Conservation (phyloP, 176 grass and related monocot species). For the Zizania latifolia region DNA sequence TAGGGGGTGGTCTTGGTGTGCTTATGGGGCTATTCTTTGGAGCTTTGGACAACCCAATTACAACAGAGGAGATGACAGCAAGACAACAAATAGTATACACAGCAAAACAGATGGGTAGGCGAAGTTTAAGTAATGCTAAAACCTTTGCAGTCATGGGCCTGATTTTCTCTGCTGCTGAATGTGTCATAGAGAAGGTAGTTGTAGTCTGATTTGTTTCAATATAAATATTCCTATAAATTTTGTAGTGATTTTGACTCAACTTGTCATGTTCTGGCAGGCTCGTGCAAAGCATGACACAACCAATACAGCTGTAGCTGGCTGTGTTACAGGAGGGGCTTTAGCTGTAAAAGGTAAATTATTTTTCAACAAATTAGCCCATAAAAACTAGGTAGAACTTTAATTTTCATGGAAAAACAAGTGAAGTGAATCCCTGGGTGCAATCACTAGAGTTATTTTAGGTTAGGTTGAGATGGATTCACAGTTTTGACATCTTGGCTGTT, state of each 20-base stretch:
- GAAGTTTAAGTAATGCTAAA: slow-evolving; percentile 77
- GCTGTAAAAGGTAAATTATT: slow-evolving; percentile 68
- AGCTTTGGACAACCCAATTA: slow-evolving; percentile 85
- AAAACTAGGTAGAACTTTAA: not conserved
- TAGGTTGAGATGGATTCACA: not conserved
- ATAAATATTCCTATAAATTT: not conserved
- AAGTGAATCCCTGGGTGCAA: not conserved
- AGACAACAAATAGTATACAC: slow-evolving; percentile 74
- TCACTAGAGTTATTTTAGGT: not conserved
- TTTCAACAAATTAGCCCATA: not conserved
- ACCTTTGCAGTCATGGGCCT: slow-evolving; percentile 91
- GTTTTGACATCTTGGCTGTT: not conserved
- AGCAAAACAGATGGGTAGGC: slow-evolving; percentile 90
- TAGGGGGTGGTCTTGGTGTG: slow-evolving; percentile 86
- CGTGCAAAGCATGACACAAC: slow-evolving; percentile 88
- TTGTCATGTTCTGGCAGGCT: slow-evolving; percentile 44
- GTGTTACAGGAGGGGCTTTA: slow-evolving; percentile 78
- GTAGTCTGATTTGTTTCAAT: not conserved
- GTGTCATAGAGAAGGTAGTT: slow-evolving; percentile 73
- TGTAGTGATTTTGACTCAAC: slow-evolving; percentile 5
- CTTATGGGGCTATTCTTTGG: slow-evolving; percentile 88
- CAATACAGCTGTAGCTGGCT: slow-evolving; percentile 83
- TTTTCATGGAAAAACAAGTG: not conserved
- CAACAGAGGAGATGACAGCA: slow-evolving; percentile 61
- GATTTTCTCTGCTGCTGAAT: slow-evolving; percentile 91